Base-by-base conservation (phyloP, 306 rosid species). In the Psophocarpus tetragonolobus region DNA sequence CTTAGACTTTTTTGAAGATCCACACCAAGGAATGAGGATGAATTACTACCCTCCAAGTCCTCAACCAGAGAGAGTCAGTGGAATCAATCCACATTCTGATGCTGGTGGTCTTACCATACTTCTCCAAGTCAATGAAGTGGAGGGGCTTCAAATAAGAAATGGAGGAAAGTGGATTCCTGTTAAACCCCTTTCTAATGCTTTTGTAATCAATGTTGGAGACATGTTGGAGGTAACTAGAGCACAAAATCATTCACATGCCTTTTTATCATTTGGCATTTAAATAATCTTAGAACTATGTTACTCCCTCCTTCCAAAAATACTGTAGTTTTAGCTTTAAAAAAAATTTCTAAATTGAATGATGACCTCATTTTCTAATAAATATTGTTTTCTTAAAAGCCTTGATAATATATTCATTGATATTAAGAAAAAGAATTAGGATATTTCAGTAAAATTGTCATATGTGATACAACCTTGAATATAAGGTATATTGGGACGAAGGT, bases 131-230 rank as follows among this genome's bases (percentile, higher is more conserved):
- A 80, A 80, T 80, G 84, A 80, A 32, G 13, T 67, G 2, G 80
- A 80, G 32, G 84, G 80, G 44, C 84, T 80, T 26, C 84, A 80
- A 80, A 80, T 80, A n/a, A 80, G 53, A 80, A 80, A 80, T 39
- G 80, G 74, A 65, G 84, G 64, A 66, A 30, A 14, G 17, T 80
- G 80, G 75, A 11, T 73, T 65, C 64, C 80, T 23, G 10, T 80
- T n/a, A 44, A 80, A 30, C 80, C 84, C 5, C 80, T 80, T 1
- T 3, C 84, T 10, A 41, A 80, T 80, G 71, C 84, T 44, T 80
- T 80, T 73, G 79, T 80, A 8, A 54, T 73, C 62, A 73, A 80
- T 3, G 9, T 80, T 66, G 84, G 84, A 64, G 84, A 80, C 69
- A 53, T 66, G 75, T 42, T 80, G 70, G 84, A 80, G 80, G 84